phyloP scores from a whole-genome alignment of 2,329 filamentous ascomycete species.

The Colletotrichum destructivum region DNA sequence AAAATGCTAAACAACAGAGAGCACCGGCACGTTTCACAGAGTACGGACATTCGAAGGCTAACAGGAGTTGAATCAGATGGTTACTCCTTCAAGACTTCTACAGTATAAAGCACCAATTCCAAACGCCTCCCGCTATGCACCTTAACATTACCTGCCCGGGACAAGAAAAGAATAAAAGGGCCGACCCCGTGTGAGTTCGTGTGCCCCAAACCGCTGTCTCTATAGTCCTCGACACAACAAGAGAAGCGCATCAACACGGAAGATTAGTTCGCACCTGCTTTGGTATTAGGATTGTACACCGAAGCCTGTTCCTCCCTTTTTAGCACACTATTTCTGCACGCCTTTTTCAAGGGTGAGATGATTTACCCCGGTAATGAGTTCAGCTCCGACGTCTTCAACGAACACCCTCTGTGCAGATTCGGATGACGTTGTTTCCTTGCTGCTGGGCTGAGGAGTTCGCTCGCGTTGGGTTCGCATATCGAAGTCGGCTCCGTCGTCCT shows the following conservation, averaged over 20 bases:
- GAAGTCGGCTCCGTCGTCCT: slow-evolving; percentile 59
- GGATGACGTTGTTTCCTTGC: slow-evolving; percentile 37
- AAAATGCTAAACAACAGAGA: slow-evolving; percentile 1
- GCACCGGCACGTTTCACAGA: neutral
- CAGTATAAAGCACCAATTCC: slow-evolving; percentile 17
- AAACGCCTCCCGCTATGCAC: slow-evolving; percentile 43
- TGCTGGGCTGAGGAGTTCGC: slow-evolving; percentile 36
- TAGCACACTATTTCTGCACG: slow-evolving; percentile 46
- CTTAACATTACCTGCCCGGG: slow-evolving; percentile 4
- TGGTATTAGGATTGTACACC: slow-evolving; percentile 39
- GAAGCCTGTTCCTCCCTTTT: slow-evolving; percentile 41
- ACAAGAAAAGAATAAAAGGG: neutral
- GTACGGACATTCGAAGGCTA: no score
- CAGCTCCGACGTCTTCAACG: slow-evolving; percentile 66
- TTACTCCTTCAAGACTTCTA: slow-evolving; percentile 1
- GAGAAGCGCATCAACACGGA: slow-evolving; percentile 29
- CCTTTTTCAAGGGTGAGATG: slow-evolving; percentile 64
- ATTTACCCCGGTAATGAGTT: slow-evolving; percentile 73
- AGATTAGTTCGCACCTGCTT: slow-evolving; percentile 37
- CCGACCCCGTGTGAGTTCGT: slow-evolving; percentile 5
- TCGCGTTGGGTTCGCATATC: slow-evolving; percentile 36
- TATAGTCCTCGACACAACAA: slow-evolving; percentile 16
- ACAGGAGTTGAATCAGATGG: slow-evolving; percentile 4
- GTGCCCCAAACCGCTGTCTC: slow-evolving; percentile 10
- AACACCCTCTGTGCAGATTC: slow-evolving; percentile 45